Base-by-base conservation (phyloP, 2,329 filamentous ascomycete genomes). In the Pseudodiploospora longispora region DNA sequence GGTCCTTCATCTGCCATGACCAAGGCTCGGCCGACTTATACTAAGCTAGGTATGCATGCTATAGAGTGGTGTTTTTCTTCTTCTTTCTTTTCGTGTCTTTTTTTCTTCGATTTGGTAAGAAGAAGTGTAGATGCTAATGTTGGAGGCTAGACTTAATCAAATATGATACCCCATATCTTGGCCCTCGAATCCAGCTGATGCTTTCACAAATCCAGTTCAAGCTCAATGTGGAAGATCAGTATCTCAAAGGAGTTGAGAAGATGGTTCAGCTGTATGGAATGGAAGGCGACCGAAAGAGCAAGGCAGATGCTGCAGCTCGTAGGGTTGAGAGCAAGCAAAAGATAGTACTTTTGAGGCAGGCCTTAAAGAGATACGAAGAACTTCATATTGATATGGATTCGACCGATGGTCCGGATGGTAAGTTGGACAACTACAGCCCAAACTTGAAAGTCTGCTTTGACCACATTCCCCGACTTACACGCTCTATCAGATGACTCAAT, bases 121-220 rank as follows among this genome's bases (percentile, higher is more conserved):
- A 19, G 19, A 19, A 19, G 19, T 19, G 19, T 19, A 19, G 19
- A 19, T 19, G 19, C 19, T 19, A 19, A 19, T 7, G 27, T 37
- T 27, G 28, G 36, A 27, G 36, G 12, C 3, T 48, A 96, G 93
- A 98, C 68, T 74, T 98, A 51, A 96, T 98, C 71, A 97, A 97
- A 80, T 95, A 94, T 68, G 93, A 98, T 62, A 96, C 90, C 30
- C 86, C 87, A 12, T 87, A 96, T 63, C 82, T 98, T 50, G 93
- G 93, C 31, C 91, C 93, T 48, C 89, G 94, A 55, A 98, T 98
- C 59, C 93, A 98, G 70, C 85, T 97, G 59, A 98, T 98, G 93
- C 74, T 98, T 59, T 95, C 93, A 39, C 93, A 98, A 66, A 83
- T 98, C 51, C 89, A 97, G 66, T 98, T 98, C 73, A 98, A 98